phyloP scores from a whole-genome alignment of 805 yeast species.

The Saturnispora kantuleensis region DNA sequence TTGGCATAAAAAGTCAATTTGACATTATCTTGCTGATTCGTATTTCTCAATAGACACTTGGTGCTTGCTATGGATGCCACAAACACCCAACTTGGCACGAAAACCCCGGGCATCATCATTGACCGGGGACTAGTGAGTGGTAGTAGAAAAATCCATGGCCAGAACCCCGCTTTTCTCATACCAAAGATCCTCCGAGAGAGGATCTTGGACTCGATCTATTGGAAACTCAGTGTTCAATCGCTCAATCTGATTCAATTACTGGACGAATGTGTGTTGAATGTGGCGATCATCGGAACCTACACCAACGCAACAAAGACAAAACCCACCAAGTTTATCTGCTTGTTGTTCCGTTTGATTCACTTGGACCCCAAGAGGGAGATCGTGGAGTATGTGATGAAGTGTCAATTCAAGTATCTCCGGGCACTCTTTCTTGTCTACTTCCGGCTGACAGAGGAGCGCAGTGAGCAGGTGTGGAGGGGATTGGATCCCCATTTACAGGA shows the following conservation, averaged over 20 bases:
- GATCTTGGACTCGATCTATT: slow-evolving; percentile 46
- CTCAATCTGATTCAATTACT: slow-evolving; percentile 34
- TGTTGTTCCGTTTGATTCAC: slow-evolving; percentile 68
- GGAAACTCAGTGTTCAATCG: slow-evolving; percentile 46
- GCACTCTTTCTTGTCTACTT: slow-evolving; percentile 60
- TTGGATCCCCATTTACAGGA: slow-evolving; percentile 55
- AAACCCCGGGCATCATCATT: slow-evolving; percentile 13
- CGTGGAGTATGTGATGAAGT: slow-evolving; percentile 37
- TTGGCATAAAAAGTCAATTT: no score
- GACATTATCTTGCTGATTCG: no score
- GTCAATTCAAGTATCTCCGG: slow-evolving; percentile 67
- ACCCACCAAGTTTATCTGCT: slow-evolving; percentile 68
- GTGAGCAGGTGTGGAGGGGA: slow-evolving; percentile 8
- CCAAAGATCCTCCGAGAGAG: slow-evolving; percentile 52
- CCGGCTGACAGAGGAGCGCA: slow-evolving; percentile 32
- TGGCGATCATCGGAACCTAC: slow-evolving; percentile 41
- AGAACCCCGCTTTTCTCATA: slow-evolving; percentile 40
- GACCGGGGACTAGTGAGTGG: slow-evolving; percentile 29
- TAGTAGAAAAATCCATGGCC: slow-evolving; percentile 30
- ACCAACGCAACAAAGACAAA: slow-evolving; percentile 32
- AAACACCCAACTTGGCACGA: neutral
- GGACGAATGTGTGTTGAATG: slow-evolving; percentile 31
- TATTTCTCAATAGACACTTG: no score
- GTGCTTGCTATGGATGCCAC: slow-evolving; percentile 2
- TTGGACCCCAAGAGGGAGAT: slow-evolving; percentile 57